Evolutionary conservation across 441 rosid species (phyloP).

Genomic region (Populus hybrid): DNA sequence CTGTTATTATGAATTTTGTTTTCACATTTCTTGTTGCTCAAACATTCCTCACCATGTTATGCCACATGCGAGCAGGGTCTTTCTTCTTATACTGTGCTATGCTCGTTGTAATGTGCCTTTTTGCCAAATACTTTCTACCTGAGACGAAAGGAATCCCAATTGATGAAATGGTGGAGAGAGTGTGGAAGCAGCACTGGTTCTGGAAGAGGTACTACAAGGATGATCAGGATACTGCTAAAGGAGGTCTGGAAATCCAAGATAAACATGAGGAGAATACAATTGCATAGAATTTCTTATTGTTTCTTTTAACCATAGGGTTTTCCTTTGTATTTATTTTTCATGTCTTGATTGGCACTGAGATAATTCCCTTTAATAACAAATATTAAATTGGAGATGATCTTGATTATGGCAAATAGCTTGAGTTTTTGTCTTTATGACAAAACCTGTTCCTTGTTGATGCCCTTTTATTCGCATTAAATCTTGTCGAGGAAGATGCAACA

Average conservation of each 20-base stretch:
- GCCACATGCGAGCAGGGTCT: constrained; percentile 40
- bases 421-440: neutral
- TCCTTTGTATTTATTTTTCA: neutral
- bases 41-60: constrained; percentile 64
- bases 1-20: constrained; percentile 64
- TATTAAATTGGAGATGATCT: neutral
- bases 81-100: constrained; percentile 60
- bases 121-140: constrained; percentile 35
- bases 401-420: neutral
- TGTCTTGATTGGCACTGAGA: neutral
- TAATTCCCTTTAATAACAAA: neutral
- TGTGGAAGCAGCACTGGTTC: constrained; percentile 65
- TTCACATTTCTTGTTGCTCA: constrained; percentile 70
- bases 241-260: neutral
- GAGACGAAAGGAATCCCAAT: constrained; percentile 77
- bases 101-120: constrained; percentile 40
- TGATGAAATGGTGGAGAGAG: constrained; percentile 61
- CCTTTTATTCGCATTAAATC: neutral
- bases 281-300: neutral
- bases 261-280: neutral
- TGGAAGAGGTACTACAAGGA: constrained; percentile 51
- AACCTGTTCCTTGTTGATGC: no score
- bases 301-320: neutral
- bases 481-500: neutral
- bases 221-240: constrained; percentile 2